A percentile compares a stretch with the other conserved stretches of the same genome.
These are phyloP conservation scores for Marchantia polymorpha DNA, from an alignment of 225 moss, liverwort and hornwort species.

Conservation along the genomic window DNA sequence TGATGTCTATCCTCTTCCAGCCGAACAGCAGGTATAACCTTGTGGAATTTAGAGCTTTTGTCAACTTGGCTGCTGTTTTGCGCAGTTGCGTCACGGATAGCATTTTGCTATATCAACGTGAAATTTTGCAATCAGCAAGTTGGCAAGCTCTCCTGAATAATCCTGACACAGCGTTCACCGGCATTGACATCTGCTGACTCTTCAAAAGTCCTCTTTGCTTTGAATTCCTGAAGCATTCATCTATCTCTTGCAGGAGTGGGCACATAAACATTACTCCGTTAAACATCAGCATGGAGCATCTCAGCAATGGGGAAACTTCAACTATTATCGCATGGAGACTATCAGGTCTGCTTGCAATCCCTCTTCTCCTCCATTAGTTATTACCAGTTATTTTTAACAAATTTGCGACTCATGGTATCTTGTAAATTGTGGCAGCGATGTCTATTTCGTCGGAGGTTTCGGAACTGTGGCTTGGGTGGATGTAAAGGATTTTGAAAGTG, in stretches of 20 bases:
- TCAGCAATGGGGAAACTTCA: slow-evolving; percentile 75
- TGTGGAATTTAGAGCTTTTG: too few relatives aligned
- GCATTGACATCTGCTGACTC: too few relatives aligned
- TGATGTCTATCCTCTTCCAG: slow-evolving; percentile 81
- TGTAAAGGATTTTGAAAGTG: slow-evolving; percentile 84
- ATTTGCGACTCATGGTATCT: not conserved
- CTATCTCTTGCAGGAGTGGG: slow-evolving; percentile 49
- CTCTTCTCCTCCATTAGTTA: not conserved
- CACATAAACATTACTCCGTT: slow-evolving; percentile 48
- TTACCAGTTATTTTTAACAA: not conserved
- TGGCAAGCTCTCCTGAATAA: too few relatives aligned
- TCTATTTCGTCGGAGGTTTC: slow-evolving; percentile 98
- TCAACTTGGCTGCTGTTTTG: too few relatives aligned
- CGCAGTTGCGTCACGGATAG: too few relatives aligned
- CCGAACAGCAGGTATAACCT: slow-evolving; percentile 58
- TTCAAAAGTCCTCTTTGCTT: too few relatives aligned
- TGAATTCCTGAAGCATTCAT: not conserved
- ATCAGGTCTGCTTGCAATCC: slow-evolving; percentile 40
- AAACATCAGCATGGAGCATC: slow-evolving; percentile 67
- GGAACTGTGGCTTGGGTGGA: slow-evolving; percentile 98
- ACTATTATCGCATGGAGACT: slow-evolving; percentile 60
- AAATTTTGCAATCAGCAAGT: too few relatives aligned
- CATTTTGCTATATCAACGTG: too few relatives aligned
- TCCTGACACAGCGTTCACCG: too few relatives aligned
- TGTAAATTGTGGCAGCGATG: slow-evolving; percentile 57